Base-by-base conservation (phyloP, 1,284 basidiomycete genomes). In the Papiliotrema flavescens region DNA sequence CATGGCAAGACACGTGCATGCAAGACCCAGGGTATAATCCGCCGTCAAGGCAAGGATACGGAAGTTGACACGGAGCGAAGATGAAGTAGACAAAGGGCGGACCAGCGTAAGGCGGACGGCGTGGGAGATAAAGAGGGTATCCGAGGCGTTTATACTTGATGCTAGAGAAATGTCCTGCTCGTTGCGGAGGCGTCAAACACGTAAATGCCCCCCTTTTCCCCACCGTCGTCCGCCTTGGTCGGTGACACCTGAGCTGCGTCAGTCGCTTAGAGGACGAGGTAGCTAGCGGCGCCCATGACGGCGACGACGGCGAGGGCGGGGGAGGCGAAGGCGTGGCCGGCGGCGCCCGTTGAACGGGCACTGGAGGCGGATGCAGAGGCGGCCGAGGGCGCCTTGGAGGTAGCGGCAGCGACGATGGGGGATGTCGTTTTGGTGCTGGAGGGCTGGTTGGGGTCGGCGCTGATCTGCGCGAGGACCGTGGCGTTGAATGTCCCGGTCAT, bases 401-500 rank as follows among this genome's bases (percentile, higher is more conserved):
- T 19, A 24, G 36, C 6, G 32, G 47, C 37, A 20, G 24, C 28
- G 37, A 54, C 22, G 23, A 53, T n/a, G 19, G 53, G 32, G 40
- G 36, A 49, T 8, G 49, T 39, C 45, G 54, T 41, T 32, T 39
- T 26, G 13, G 50, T 34, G 19, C 49, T 13, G 40, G 56, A 45
- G 17, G 54, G 26, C 23, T 58, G 37, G 19, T 57, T 45, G 20
- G 56, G 42, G 49, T 32, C 49, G 53, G 62, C 59, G 37, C 56
- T 44, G 44, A 72, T 64, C 37, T 67, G 61, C 37, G 65, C 62
- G 19, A 69, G 51, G 51, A 69, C 61, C 23, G 70, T 62, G 9
- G 62, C 23, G 63, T 72, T 71, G 60, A 74, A 78, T n/a, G 55
- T 62, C 26, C 76, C 76, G 24, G 63, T 69, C 75, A 76, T 76